Evolutionary conservation across 2,329 filamentous ascomycete species (phyloP).

Genomic region (Claviceps capensis): DNA sequence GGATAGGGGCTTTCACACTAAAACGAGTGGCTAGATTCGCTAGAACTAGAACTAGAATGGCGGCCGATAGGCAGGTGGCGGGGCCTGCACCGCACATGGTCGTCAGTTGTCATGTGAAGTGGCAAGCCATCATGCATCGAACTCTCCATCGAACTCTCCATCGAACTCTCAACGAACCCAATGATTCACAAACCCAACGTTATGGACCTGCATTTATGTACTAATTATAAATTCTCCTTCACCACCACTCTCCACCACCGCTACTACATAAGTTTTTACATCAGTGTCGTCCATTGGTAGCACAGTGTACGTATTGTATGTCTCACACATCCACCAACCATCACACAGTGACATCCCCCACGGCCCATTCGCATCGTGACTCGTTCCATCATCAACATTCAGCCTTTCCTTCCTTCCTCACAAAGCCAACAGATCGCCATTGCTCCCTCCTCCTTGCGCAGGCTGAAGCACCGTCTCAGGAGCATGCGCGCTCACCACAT

Average conservation of each 20-base stretch:
- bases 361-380: neutral
- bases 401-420: slow-evolving; percentile 16
- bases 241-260: neutral
- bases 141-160: too few relatives aligned
- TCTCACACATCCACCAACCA: neutral
- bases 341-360: neutral
- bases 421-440: slow-evolving; percentile 58
- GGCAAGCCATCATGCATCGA: too few relatives aligned
- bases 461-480: slow-evolving; percentile 64
- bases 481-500: slow-evolving; percentile 72
- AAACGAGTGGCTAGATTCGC: too few relatives aligned
- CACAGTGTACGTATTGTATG: neutral
- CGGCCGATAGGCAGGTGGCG: too few relatives aligned
- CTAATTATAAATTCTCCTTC: neutral
- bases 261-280: too few relatives aligned
- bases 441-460: slow-evolving; percentile 46
- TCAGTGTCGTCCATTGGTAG: neutral
- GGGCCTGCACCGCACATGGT: too few relatives aligned
- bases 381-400: neutral
- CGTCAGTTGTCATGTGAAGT: too few relatives aligned
- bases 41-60: too few relatives aligned
- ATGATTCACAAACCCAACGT: too few relatives aligned
- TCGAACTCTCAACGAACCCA: too few relatives aligned
- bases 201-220: too few relatives aligned
- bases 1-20: too few relatives aligned